Evolutionary conservation across 1,284 basidiomycete species (phyloP).

Genomic region (Leccinum subspadiceum): DNA sequence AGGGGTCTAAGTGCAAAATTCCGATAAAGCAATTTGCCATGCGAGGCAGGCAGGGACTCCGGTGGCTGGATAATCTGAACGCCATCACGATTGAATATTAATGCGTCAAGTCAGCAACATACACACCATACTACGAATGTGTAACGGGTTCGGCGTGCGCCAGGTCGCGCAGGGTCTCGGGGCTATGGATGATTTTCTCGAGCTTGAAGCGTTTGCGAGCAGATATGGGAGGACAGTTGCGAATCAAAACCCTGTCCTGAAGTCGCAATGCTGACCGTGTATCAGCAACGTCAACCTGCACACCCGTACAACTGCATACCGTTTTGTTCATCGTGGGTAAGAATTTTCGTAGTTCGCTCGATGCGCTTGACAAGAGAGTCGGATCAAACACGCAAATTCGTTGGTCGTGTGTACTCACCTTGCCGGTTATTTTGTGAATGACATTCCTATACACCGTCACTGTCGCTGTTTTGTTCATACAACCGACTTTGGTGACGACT

Average conservation of each 20-base stretch:
- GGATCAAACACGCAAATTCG: conserved; percentile 1
- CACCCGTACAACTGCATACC: conserved; percentile 40
- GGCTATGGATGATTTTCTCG: conserved; percentile 63
- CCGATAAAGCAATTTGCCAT: neutral
- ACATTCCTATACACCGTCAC: conserved; percentile 73
- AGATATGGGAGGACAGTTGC: conserved; percentile 76
- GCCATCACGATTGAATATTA: neutral
- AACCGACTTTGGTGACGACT: conserved; percentile 72
- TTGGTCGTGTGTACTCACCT: conserved; percentile 44
- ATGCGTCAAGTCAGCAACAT: conserved; percentile 1
- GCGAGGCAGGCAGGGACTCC: neutral
- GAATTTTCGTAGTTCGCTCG: conserved; percentile 70
- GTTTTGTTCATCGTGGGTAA: conserved; percentile 71
- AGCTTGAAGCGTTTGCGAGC: conserved; percentile 72
- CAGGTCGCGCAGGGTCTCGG: conserved; percentile 56
- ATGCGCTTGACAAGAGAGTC: conserved; percentile 48
- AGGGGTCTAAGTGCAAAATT: neutral
- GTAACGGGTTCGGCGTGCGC: conserved; percentile 16
- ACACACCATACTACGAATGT: conserved; percentile 9
- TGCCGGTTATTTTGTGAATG: conserved; percentile 67
- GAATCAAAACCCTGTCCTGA: conserved; percentile 71
- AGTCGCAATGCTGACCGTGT: conserved; percentile 52
- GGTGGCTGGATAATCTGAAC: neutral
- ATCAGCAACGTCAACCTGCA: conserved; percentile 13
- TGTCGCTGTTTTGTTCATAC: conserved; percentile 80